Conservation (phyloP, 2,329 filamentous ascomycete species). For the Fusarium penzigii region DNA sequence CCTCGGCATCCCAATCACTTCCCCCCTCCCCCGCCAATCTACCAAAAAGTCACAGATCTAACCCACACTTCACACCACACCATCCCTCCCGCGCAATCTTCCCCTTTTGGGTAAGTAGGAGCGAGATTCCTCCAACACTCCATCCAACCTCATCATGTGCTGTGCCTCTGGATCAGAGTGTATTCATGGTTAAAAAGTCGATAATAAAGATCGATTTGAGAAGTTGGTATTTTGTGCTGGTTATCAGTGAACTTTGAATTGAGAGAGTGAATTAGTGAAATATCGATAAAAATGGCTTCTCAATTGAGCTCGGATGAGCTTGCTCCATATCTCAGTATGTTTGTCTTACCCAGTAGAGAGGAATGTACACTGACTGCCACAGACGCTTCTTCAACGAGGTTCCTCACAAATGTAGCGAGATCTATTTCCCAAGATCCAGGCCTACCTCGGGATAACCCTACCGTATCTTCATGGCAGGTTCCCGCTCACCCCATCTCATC, state of each 20-base stretch:
- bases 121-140: background rate
- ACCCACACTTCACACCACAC: background rate
- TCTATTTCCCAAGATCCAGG: slow-evolving; percentile 19
- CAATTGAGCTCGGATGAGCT: background rate
- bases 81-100: background rate
- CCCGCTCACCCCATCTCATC: slow-evolving; percentile 26
- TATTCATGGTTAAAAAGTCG: background rate
- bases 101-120: background rate
- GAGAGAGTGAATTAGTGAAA: no score
- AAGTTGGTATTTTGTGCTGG: background rate
- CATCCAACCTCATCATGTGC: background rate
- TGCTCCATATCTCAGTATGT: background rate
- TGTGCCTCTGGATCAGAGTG: background rate
- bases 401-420: background rate
- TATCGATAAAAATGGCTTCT: background rate
- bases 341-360: background rate
- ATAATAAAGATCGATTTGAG: no score
- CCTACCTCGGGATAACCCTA: slow-evolving; percentile 25
- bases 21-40: no score
- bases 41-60: no score
- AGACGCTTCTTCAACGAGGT: background rate
- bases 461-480: slow-evolving; percentile 28
- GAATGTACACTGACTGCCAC: background rate
- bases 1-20: background rate
- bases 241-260: no score